These are phyloP conservation scores for Chytriomyces confervae DNA, from an alignment of 192 early-diverging fungal species.

Conservation along the genomic window DNA sequence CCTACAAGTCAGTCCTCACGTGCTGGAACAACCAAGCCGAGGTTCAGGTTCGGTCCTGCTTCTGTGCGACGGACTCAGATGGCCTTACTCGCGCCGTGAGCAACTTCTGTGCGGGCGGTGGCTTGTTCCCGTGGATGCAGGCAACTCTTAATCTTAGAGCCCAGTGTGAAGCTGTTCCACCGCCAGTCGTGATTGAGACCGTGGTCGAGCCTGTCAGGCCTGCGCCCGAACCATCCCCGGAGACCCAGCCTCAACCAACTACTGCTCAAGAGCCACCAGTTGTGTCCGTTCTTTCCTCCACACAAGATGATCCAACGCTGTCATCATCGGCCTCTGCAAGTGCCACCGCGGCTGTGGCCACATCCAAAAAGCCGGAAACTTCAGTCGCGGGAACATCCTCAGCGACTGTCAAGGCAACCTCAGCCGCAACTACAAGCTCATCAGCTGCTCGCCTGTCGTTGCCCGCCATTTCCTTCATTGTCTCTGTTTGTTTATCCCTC, in stretches of 20 bases:
- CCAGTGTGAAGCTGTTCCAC: constrained; percentile 1
- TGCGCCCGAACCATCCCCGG: background rate
- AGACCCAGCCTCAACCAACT: background rate
- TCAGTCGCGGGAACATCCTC: background rate
- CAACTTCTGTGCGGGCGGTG: constrained; percentile 8
- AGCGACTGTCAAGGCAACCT: background rate
- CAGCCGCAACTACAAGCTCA: background rate
- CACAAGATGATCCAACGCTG: background rate
- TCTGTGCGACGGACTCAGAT: constrained; percentile 7
- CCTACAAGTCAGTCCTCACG: constrained; percentile 1
- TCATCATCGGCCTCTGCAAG: background rate
- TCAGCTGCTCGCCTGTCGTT: background rate
- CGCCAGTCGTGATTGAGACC: background rate
- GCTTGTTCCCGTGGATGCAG: constrained; percentile 26
- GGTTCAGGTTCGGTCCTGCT: background rate
- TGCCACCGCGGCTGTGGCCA: background rate
- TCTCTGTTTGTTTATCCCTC: too few relatives aligned
- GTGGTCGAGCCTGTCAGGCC: background rate
- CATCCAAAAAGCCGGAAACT: background rate
- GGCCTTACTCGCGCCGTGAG: constrained; percentile 5
- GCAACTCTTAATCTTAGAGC: constrained; percentile 13
- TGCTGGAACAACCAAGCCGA: constrained; percentile 8
- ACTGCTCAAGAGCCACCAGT: background rate
- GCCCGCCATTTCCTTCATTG: too few relatives aligned
- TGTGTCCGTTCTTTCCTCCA: background rate